Conservation (phyloP, 176 grass and related monocot species). For the Eremochloa ophiuroides region DNA sequence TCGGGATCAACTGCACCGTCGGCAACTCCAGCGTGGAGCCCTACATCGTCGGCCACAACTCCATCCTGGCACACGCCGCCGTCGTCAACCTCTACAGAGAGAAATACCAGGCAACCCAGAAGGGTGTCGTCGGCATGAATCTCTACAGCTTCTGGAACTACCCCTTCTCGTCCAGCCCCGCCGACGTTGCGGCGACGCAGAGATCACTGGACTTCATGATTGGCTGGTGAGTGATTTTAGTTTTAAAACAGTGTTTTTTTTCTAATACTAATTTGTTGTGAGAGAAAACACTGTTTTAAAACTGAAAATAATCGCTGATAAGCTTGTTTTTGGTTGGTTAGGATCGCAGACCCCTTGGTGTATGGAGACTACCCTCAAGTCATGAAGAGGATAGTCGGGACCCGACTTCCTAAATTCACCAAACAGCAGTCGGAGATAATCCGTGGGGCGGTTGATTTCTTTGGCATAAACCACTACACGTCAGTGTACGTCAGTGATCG, state of each 20-base stretch:
- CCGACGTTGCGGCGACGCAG: constrained; percentile 52
- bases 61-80: constrained; percentile 58
- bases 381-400: constrained; percentile 57
- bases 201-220: constrained; percentile 57
- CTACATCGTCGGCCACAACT: constrained; percentile 48
- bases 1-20: constrained; percentile 38
- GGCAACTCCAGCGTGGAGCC: constrained; percentile 81
- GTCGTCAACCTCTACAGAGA: constrained; percentile 54
- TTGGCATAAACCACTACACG: constrained; percentile 77
- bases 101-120: constrained; percentile 69
- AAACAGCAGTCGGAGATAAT: constrained; percentile 49
- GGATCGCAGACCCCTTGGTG: constrained; percentile 67
- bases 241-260: no score
- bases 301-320: no score
- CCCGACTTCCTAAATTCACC: constrained; percentile 64
- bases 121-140: constrained; percentile 62
- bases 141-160: constrained; percentile 77
- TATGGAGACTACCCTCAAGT: constrained; percentile 71
- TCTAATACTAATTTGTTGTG: no score
- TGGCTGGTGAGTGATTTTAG: constrained; percentile 63
- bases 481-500: constrained; percentile 61
- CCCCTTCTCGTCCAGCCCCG: constrained; percentile 30
- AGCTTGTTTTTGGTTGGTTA: background rate
- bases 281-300: no score
- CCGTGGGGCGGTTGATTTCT: constrained; percentile 61